Conservation (phyloP, 2,329 filamentous ascomycete species). For the Cytospora piceae region DNA sequence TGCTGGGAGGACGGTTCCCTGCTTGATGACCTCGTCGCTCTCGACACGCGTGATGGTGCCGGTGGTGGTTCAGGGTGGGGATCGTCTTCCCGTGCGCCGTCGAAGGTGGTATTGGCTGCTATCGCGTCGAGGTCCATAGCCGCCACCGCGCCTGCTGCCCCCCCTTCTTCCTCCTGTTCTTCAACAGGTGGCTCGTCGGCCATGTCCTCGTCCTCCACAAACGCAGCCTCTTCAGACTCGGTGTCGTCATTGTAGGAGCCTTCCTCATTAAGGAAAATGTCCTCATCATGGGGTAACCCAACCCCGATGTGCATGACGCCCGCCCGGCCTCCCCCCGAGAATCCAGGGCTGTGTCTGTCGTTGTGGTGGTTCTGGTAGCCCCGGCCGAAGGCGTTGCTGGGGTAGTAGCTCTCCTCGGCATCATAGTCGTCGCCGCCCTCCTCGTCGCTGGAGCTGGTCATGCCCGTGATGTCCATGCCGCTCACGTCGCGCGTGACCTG, state of each 20-base stretch:
- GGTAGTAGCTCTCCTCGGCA: slow-evolving; percentile 27
- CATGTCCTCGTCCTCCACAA: slow-evolving; percentile 25
- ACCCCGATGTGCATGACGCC: neutral
- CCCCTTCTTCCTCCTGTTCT: neutral
- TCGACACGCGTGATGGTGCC: slow-evolving; percentile 26
- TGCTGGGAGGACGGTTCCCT: slow-evolving; percentile 14
- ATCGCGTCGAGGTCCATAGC: slow-evolving; percentile 8
- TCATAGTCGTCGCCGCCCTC: slow-evolving; percentile 18
- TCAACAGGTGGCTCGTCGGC: slow-evolving; percentile 2
- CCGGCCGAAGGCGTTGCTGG: slow-evolving; percentile 20
- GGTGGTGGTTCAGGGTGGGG: slow-evolving; percentile 14
- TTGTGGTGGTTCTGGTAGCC: neutral
- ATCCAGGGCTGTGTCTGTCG: neutral
- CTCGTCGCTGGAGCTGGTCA: slow-evolving; percentile 37
- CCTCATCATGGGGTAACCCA: slow-evolving; percentile 11
- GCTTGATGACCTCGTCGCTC: slow-evolving; percentile 26
- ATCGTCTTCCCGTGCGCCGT: too few relatives aligned
- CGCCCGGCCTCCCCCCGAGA: neutral
- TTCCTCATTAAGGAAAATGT: slow-evolving; percentile 29
- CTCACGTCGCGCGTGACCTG: slow-evolving; percentile 20
- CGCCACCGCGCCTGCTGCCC: neutral
- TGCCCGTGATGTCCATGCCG: slow-evolving; percentile 25
- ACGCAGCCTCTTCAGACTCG: neutral
- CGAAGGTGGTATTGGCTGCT: neutral
- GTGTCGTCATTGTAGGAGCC: slow-evolving; percentile 13